Conservation (phyloP, 208 protist species). For the Trypanosoma congolense region DNA sequence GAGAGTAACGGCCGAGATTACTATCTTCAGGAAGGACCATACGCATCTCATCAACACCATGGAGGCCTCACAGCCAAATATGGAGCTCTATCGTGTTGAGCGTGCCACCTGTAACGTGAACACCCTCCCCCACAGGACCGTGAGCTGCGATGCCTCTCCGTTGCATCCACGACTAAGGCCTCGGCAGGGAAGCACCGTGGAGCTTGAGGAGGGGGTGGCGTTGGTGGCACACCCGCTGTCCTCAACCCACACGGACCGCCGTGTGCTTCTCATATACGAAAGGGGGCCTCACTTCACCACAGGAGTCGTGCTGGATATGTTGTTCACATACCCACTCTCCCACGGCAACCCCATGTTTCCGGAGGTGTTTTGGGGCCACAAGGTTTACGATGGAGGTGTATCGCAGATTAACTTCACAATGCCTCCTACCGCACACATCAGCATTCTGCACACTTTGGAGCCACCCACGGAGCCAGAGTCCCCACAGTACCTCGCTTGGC, state of each 20-base stretch:
- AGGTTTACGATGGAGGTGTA: conserved; percentile 79
- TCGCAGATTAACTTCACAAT: conserved; percentile 84
- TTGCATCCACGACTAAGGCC: conserved; percentile 49
- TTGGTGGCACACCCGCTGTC: conserved; percentile 80
- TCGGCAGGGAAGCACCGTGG: conserved; percentile 25
- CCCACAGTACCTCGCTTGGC: conserved; percentile 35
- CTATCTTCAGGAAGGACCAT: conserved; percentile 45
- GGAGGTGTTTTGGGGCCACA: conserved; percentile 87
- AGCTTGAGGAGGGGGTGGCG: conserved; percentile 60
- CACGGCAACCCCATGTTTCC: conserved; percentile 84
- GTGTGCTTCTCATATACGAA: conserved; percentile 80
- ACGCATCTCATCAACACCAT: conserved; percentile 28
- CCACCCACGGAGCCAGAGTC: conserved; percentile 32
- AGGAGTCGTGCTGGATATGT: conserved; percentile 74
- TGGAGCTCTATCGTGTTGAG: conserved; percentile 40
- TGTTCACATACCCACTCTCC: conserved; percentile 72
- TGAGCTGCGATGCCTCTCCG: conserved; percentile 20
- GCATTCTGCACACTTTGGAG: conserved; percentile 74
- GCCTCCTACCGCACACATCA: conserved; percentile 78
- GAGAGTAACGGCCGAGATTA: conserved; percentile 45
- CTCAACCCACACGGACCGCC: conserved; percentile 70
- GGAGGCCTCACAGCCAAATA: conserved; percentile 28
- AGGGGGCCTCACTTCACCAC: conserved; percentile 49
- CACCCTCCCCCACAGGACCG: conserved; percentile 27
- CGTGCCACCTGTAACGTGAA: conserved; percentile 15